Evolutionary conservation across 148 eudicot species (phyloP), one percentile per base, ranked within the genome.

Genomic region (Cornus florida): DNA sequence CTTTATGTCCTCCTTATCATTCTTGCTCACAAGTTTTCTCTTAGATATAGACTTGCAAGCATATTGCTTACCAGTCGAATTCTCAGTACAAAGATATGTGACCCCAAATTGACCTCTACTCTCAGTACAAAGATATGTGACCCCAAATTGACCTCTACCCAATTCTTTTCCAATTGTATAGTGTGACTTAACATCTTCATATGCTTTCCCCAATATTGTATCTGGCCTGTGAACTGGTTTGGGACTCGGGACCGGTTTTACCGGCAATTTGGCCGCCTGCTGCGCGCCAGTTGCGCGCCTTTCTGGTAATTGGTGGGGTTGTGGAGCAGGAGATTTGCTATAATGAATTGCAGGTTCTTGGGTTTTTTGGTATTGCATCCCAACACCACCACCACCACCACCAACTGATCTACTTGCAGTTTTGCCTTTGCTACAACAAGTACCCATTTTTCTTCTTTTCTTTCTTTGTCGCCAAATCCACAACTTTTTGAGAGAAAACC

Each of bases 81-180:
- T 82, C 22, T 89, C 88, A 23, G 85, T 85, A 67, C 94, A 87
- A 39, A 87, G 85, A 82, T 90, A 82, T 1, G 95, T 91, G 0
- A 92, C 89, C 48, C 92, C 93, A 83, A 92, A 94, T 79, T 91
- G 93, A 50, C 97, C 97, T 67, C 97, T 79, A n/a, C 97, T 82
- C 22, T 89, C 88, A 23, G 85, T 85, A 67, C 94, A 87, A 39
- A 87, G 85, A 82, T 90, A 82, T 1, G 95, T 91, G 0, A 92
- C 89, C 48, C 92, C 93, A 83, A 92, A 94, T 79, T 91, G 93
- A 50, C 97, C 97, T 67, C 97, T 79, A n/a, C 97, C 97, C 78
- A 93, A 56, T 82, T 93, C 97, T 71, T 87, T 91, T 9, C 97
- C 91, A 53, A 88, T 53, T 10, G 85, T 79, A 79, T 92, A 94